Evolutionary conservation across 768 basidiomycete genomes (phyloP), one percentile per base, ranked within the genome.

Genomic region (Russula lepida): DNA sequence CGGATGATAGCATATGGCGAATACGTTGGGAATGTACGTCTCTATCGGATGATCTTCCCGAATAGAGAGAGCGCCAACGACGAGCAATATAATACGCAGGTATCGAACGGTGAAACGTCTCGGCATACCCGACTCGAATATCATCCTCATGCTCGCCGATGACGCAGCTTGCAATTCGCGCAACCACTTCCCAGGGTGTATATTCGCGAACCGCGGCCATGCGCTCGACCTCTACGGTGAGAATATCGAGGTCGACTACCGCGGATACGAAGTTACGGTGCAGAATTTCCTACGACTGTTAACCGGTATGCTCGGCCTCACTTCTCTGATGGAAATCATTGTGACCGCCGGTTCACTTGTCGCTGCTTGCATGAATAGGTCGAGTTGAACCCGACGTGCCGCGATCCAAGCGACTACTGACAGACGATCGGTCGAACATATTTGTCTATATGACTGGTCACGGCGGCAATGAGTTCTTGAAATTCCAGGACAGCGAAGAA

Each of bases 381-480:
- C 87, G 95, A 11, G 82, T 92, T 63, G 85, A 89, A 23, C 78
- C 85, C 1, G 88, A 91, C 2, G 81, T 92, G 2, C 95, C 95
- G 4, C 86, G 92, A 9, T 92, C 90, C 0, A 98, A 99, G 69
- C 88, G 95, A 17, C 81, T 99, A 3, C 77, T 97, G 43, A 88
- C 92, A 0, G 95, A 99, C 68, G 88, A 92, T 59, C 78, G 84
- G 30, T 93, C 90, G 6, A 98, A 98, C 69, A 79, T 99, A 62
- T 98, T 98, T 70, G 84, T 99, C 21, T 98, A 97, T 73, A 90
- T 98, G 92, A 95, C 97, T 0, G 97, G 97, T 0, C 97, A 98
- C 67, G 97, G 97, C 13, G 97, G 97, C 0, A 89, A 95, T 68
- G 97, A 97, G 72, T 99, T 98, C 71, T 83, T 99, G 69, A 98